Base-by-base conservation (phyloP, 176 grass and related monocot genomes). In the Eragrostis curvula region DNA sequence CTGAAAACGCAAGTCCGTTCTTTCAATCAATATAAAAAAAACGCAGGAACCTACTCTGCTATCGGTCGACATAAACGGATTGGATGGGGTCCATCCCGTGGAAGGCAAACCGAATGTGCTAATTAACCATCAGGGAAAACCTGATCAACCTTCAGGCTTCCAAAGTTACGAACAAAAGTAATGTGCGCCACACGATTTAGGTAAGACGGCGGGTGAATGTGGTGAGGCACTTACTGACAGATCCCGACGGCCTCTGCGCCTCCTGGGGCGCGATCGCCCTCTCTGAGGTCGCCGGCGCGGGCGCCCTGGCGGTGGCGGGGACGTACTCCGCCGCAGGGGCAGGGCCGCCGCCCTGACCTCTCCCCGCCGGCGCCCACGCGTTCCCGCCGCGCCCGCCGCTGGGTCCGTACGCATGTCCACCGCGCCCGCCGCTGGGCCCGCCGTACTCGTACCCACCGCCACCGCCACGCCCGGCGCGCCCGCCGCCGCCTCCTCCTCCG, bases 291-390 rank as follows among this genome's bases (percentile, higher is more conserved):
- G 66, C 79, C 9, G 29, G 57, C 14, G 46, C 59, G 0, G 74
- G 11, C 10, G 67, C 7, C 59, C n/a, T n/a, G n/a, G 49, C 21
- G 6, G 5, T 23, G 13, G 56, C 75, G 20, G 64, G 62, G 13
- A 5, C 16, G 81, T 59, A 12, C 0, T 79, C 69, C 28, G 32
- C 32, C 32, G 61, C 27, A 0, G 59, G 11, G 12, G 61, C 27
- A 0, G 59, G 11, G 12, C 41, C 51, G 51, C 52, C 75, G 9
- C 81, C 77, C 12, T 53, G 77, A 6, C 82, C 82, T 66, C 87
- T 77, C 64, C 83, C 83, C 16, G 47, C 1, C 57, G 68, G 47
- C 66, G 27, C 78, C 78, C 88, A 89, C 47, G 66, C 39, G 82
- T 71, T 76, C 15, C 71, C 71, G 16, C 64, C 87, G 14, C 83